These are phyloP conservation scores for Solanum pimpinellifolium DNA, from an alignment of 257 asterid species.

Conservation along the genomic window DNA sequence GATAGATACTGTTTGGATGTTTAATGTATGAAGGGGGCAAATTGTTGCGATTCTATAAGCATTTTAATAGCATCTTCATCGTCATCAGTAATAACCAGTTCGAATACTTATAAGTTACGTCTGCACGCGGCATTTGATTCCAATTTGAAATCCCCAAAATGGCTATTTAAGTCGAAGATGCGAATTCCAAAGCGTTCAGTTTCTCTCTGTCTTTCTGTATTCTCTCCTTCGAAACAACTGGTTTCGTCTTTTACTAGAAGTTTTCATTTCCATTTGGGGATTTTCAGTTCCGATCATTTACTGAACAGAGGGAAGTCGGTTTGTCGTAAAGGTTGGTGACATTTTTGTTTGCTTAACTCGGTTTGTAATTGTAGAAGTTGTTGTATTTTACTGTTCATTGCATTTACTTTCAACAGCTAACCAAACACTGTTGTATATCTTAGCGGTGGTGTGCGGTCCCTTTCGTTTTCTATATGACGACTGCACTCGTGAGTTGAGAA, in stretches of 20 bases:
- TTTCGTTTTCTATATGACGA: neutral
- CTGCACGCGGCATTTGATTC: neutral
- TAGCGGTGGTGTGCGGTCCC: neutral
- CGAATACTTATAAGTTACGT: neutral
- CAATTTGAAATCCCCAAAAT: conserved; percentile 16
- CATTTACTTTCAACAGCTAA: neutral
- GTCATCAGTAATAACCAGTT: neutral
- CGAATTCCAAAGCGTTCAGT: conserved; percentile 54
- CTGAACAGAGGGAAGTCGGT: conserved; percentile 16
- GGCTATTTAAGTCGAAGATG: conserved; percentile 52
- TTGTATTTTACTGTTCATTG: neutral
- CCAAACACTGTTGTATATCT: neutral
- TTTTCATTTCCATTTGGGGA: conserved; percentile 24
- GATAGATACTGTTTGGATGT: neutral
- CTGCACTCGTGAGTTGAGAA: neutral
- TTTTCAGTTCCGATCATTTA: conserved; percentile 20
- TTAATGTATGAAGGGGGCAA: neutral
- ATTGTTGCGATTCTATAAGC: neutral
- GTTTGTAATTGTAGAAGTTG: neutral
- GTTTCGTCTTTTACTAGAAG: conserved; percentile 18
- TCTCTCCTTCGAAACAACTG: conserved; percentile 8
- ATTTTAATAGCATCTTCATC: neutral
- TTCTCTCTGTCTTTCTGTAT: conserved; percentile 28
- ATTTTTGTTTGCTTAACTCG: neutral
- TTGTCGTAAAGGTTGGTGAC: conserved; percentile 32